Base-by-base conservation (phyloP, 2,329 filamentous ascomycete species). In the Pyrenophora teres region DNA sequence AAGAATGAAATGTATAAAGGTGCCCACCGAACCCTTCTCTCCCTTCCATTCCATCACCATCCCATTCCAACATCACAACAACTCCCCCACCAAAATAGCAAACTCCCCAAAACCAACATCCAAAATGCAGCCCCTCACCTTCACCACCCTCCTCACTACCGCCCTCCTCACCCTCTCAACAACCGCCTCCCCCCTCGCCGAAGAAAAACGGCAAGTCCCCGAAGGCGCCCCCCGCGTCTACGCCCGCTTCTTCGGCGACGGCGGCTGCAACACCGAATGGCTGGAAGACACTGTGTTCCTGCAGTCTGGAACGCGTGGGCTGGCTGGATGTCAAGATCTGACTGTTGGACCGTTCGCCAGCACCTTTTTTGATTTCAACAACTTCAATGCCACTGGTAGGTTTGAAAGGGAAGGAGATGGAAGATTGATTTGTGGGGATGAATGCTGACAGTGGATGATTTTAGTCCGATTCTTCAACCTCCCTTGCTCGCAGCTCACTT, bases 241-340 rank as follows among this genome's bases (percentile, higher is more conserved):
- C 30, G 54, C 51, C 36, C 52, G 51, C 15, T 57, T 57, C 38
- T 57, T 27, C 37, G 40, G 41, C 40, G 49, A 54, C 18, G 40
- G 37, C 16, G 40, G 47, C n/a, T 50, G 30, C n/a, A 45, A 46
- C 9, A 37, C 42, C n/a, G 46, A 40, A 6, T 54, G 40, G 47
- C 31, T 8, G 1, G 54, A 57, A 35, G 54, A 57, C n/a, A 51
- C 47, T 8, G 46, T 51, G 16, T 57, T 57, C 43, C n/a, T 42
- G 6, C 51, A 57, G 27, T 35, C 48, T 8, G 27, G 33, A 2
- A 39, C 38, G 23, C 31, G 33, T 4, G 44, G 40, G 6, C 25
- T 50, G 6, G 51, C 46, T 15, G 51, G 41, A 21, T 57, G 54
- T 6, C 46, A 50, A n/a, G 44, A 57, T 21, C 16, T 54, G 31